Conservation (phyloP, 176 grass and related monocot genomes). For the Bolboschoenus planiculmis region DNA sequence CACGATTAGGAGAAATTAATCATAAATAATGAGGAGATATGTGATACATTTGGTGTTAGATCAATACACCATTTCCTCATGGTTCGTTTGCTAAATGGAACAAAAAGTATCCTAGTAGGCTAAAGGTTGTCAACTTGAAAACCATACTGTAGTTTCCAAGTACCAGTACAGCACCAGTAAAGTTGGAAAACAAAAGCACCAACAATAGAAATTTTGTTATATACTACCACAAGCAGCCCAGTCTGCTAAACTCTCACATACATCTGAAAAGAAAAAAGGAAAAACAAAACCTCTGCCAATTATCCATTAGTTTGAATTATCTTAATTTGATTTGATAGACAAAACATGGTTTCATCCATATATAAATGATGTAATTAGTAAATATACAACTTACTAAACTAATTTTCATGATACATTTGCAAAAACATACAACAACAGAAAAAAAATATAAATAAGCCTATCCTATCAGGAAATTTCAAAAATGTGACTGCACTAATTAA, state of each 20-base stretch:
- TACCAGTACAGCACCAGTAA: not conserved
- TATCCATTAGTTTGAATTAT: not conserved
- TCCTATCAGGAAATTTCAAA: not conserved
- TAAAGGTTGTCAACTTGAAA: not conserved
- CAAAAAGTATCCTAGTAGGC: not conserved
- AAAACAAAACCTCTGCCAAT: not conserved
- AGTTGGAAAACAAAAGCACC: not conserved
- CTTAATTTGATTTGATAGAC: not conserved
- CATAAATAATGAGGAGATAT: not conserved
- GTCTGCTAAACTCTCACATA: not conserved
- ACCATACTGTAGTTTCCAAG: not conserved
- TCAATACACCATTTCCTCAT: not conserved
- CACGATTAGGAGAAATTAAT: conserved; percentile 4
- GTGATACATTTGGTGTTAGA: not conserved
- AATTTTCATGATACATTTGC: not conserved
- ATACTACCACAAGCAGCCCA: not conserved
- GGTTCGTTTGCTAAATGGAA: not conserved
- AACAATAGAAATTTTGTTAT: not conserved
- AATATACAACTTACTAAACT: not conserved
- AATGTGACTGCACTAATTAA: not conserved
- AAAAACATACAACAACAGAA: not conserved
- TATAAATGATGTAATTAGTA: not conserved
- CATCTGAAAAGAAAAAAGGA: not conserved
- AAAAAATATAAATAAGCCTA: not conserved
- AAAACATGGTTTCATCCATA: not conserved